Evolutionary conservation across 2,329 filamentous ascomycete species (phyloP).

Genomic region (Thielaviopsis musarum): DNA sequence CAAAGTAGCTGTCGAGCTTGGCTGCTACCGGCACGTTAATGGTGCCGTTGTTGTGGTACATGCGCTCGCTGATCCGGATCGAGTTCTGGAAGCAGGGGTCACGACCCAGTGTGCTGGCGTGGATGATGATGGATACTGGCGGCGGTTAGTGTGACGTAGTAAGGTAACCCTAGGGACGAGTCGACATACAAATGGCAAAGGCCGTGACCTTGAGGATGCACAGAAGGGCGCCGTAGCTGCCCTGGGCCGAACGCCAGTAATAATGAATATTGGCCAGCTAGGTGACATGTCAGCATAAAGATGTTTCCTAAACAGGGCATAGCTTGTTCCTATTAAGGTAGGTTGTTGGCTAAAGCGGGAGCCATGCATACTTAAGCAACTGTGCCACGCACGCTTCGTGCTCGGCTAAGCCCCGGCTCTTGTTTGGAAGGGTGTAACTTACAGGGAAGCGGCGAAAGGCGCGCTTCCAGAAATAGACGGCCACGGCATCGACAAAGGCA

Average conservation of each 20-base stretch:
- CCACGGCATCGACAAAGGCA: constrained; percentile 8
- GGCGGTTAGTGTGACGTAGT: neutral
- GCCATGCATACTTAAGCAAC: neutral
- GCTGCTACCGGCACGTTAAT: constrained; percentile 5
- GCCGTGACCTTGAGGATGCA: constrained; percentile 8
- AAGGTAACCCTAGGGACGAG: neutral
- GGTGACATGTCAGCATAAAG: neutral
- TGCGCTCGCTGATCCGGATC: constrained; percentile 8
- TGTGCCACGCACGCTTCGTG: neutral
- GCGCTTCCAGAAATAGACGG: constrained; percentile 11
- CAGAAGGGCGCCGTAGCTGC: constrained; percentile 1
- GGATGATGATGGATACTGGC: constrained; percentile 9
- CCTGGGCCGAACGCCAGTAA: constrained; percentile 10
- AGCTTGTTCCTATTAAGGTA: neutral
- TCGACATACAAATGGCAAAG: constrained; percentile 10
- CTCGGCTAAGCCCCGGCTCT: neutral
- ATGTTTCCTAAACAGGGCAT: neutral
- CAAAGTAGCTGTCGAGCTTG: constrained; percentile 7
- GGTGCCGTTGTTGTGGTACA: constrained; percentile 7
- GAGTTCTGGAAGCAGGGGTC: constrained; percentile 12
- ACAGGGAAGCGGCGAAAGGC: constrained; percentile 9
- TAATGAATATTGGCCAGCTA: constrained; percentile 11
- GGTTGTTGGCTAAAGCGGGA: neutral
- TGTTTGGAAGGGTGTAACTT: neutral
- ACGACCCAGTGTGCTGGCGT: constrained; percentile 8